Conservation (phyloP, 2,329 filamentous ascomycete genomes). For the Diplodia mutila region DNA sequence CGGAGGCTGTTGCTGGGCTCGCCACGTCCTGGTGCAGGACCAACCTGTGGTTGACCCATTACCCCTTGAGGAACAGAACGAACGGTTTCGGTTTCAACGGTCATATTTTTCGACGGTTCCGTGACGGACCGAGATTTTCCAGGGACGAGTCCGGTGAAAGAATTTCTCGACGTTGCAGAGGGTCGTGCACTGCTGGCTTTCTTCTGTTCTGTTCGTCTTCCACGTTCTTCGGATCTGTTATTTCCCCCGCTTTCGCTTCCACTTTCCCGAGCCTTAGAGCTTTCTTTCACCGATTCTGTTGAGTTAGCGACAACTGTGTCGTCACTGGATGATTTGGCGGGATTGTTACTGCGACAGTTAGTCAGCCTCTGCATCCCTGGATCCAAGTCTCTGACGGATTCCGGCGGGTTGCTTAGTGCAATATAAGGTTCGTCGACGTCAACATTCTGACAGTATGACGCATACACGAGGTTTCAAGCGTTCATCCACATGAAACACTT, state of each 20-base stretch:
- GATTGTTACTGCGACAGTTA: constrained; percentile 12
- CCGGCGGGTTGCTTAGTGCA: neutral
- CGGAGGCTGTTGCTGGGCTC: constrained; percentile 74
- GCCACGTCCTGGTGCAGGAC: constrained; percentile 62
- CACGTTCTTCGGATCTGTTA: constrained; percentile 53
- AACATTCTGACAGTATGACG: constrained; percentile 39
- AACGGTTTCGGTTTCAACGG: constrained; percentile 95
- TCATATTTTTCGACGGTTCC: constrained; percentile 87
- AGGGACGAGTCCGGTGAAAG: constrained; percentile 66
- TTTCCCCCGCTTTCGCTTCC: constrained; percentile 70
- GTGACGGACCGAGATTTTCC: constrained; percentile 67
- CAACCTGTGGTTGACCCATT: constrained; percentile 62
- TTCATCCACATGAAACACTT: neutral
- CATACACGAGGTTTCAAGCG: constrained; percentile 30
- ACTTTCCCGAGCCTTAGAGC: constrained; percentile 55
- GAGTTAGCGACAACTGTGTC: constrained; percentile 24
- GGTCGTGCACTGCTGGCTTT: constrained; percentile 32
- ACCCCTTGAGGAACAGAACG: constrained; percentile 85
- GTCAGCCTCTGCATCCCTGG: neutral
- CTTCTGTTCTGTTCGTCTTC: constrained; percentile 47
- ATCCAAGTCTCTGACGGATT: neutral
- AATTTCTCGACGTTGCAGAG: constrained; percentile 59
- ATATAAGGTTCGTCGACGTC: neutral
- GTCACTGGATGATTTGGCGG: constrained; percentile 36
- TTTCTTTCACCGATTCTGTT: constrained; percentile 41